Conservation (phyloP, 2,329 filamentous ascomycete genomes). For the Pseudogymnoascus sp. region DNA sequence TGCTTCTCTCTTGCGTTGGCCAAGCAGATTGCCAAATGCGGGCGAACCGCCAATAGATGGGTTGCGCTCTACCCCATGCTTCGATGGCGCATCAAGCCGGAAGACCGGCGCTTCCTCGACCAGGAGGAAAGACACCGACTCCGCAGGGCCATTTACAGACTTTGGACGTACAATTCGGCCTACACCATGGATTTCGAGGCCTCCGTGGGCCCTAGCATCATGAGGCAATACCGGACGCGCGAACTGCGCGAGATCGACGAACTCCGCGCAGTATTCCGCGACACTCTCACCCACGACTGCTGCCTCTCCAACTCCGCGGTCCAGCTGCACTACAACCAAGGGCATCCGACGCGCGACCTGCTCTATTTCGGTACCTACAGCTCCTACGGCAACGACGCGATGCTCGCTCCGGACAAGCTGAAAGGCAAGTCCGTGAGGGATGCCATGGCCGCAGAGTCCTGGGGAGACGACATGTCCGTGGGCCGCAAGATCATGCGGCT, state of each 20-base stretch:
- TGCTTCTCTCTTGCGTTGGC: conserved; percentile 6
- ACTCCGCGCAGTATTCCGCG: conserved; percentile 21
- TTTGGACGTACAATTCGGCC: conserved; percentile 26
- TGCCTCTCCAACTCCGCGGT: conserved; percentile 25
- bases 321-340: conserved; percentile 20
- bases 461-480: conserved; percentile 2
- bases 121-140: conserved; percentile 22
- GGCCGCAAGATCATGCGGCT: neutral
- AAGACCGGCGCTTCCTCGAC: conserved; percentile 23
- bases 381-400: neutral
- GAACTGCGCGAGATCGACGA: conserved; percentile 16
- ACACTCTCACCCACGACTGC: conserved; percentile 20
- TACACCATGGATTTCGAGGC: conserved; percentile 21
- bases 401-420: neutral
- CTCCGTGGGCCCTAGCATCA: neutral
- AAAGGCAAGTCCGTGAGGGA: conserved; percentile 5
- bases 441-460: conserved; percentile 2
- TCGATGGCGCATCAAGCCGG: conserved; percentile 24
- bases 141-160: conserved; percentile 24
- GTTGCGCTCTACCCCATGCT: conserved; percentile 26
- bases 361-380: conserved; percentile 9
- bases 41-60: conserved; percentile 24
- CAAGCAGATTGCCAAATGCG: conserved; percentile 23
- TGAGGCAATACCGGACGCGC: neutral
- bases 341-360: neutral